Conservation (phyloP, 352 stramenopile species). For the Phytopythium vexans region DNA sequence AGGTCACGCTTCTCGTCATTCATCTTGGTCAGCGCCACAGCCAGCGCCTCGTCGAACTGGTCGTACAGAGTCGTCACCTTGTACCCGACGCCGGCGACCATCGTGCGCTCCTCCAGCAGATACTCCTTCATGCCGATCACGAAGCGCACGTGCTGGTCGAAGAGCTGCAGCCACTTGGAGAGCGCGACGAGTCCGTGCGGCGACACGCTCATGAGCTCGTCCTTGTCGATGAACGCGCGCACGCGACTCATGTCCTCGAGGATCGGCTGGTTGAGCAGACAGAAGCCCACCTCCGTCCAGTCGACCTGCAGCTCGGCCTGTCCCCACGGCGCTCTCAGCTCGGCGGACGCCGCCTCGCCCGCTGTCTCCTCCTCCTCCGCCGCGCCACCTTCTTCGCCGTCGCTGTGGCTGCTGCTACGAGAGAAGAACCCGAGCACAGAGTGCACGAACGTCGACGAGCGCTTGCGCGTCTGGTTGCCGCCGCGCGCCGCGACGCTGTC, state of each 20-base stretch:
- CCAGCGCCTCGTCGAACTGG: constrained; percentile 47
- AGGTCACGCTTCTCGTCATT: constrained; percentile 48
- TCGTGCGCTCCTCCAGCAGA: constrained; percentile 55
- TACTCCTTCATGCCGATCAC: constrained; percentile 66
- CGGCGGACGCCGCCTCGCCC: constrained; percentile 10
- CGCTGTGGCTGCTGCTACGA: constrained; percentile 10
- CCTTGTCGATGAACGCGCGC: constrained; percentile 39
- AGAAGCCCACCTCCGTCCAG: constrained; percentile 53
- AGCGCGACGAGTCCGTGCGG: constrained; percentile 51
- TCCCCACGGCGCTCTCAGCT: constrained; percentile 41
- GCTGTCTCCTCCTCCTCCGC: constrained; percentile 12
- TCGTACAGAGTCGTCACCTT: constrained; percentile 66
- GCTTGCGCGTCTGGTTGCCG: constrained; percentile 38
- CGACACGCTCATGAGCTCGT: constrained; percentile 45
- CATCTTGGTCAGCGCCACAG: constrained; percentile 40
- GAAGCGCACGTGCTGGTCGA: constrained; percentile 57
- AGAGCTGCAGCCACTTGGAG: constrained; percentile 56
- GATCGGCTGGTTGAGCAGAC: constrained; percentile 51
- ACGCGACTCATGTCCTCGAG: constrained; percentile 59
- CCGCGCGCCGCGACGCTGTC: constrained; percentile 21
- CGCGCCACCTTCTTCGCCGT: constrained; percentile 13
- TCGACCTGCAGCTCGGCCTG: constrained; percentile 34
- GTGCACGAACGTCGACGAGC: constrained; percentile 56
- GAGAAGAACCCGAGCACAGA: constrained; percentile 56
- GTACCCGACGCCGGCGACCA: constrained; percentile 50